Evolutionary conservation across 2,329 filamentous ascomycete species (phyloP).

Genomic region (Saccharata proteae): DNA sequence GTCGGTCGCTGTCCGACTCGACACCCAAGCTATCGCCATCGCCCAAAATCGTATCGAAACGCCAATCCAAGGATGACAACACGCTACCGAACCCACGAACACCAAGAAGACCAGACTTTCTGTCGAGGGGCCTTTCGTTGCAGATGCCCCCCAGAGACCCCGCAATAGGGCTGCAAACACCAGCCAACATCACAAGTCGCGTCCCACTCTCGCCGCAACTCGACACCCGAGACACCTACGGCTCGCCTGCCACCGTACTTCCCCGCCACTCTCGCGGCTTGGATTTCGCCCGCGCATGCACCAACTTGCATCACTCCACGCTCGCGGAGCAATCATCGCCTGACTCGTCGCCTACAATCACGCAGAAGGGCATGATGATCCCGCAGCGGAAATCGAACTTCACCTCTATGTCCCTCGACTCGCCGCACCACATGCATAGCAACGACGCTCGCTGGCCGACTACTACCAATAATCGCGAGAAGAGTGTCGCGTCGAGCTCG

Average conservation of each 20-base stretch:
- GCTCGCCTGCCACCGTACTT: conserved; percentile 75
- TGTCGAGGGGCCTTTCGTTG: conserved; percentile 53
- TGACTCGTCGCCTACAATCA: conserved; percentile 79
- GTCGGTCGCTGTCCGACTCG: conserved; percentile 33
- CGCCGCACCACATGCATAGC: conserved; percentile 46
- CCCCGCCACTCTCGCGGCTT: conserved; percentile 80
- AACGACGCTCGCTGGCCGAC: conserved; percentile 51
- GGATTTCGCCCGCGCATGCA: conserved; percentile 87
- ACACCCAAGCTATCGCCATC: conserved; percentile 32
- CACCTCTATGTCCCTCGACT: conserved; percentile 40
- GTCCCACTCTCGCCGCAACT: conserved; percentile 73
- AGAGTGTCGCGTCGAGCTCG: conserved; percentile 52
- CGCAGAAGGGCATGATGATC: conserved; percentile 52
- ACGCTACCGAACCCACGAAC: conserved; percentile 38
- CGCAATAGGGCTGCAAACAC: conserved; percentile 26
- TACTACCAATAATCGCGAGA: conserved; percentile 45
- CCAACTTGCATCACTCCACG: conserved; percentile 89
- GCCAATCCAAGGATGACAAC: conserved; percentile 35
- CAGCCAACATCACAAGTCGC: conserved; percentile 43
- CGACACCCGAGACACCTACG: conserved; percentile 73
- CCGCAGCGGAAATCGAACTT: conserved; percentile 39
- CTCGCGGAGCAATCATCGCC: conserved; percentile 79
- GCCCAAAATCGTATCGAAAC: conserved; percentile 26
- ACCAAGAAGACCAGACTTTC: conserved; percentile 55
- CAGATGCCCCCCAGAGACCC: conserved; percentile 51